phyloP scores from a whole-genome alignment of 1,284 basidiomycete species.

The Irpex sp. region DNA sequence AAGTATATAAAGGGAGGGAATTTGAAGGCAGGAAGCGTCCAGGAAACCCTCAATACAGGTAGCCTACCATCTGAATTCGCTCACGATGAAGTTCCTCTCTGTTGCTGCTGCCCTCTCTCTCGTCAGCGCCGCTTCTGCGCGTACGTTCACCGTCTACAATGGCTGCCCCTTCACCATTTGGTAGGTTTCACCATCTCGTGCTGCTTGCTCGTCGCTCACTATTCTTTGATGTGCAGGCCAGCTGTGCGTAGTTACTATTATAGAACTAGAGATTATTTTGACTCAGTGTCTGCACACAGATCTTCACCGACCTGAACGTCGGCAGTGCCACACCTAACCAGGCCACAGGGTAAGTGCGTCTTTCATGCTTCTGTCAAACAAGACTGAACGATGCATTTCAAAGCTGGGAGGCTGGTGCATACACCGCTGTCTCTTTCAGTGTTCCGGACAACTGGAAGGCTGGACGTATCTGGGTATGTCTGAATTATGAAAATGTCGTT shows the following conservation, averaged over 20 bases:
- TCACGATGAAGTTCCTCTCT: constrained; percentile 11
- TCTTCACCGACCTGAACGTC: constrained; percentile 30
- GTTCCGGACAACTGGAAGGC: constrained; percentile 37
- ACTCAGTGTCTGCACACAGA: constrained; percentile 11
- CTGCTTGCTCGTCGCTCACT: not conserved
- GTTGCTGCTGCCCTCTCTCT: constrained; percentile 9
- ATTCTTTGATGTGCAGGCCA: constrained; percentile 21
- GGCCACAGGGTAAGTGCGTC: constrained; percentile 25
- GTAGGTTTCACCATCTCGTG: constrained; percentile 12
- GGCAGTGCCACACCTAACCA: constrained; percentile 25
- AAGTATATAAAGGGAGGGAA: not conserved
- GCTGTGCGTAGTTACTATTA: constrained; percentile 21
- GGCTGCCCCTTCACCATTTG: constrained; percentile 29
- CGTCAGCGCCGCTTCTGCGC: constrained; percentile 12
- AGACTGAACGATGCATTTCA: not conserved
- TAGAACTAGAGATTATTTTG: not conserved
- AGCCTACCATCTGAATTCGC: not conserved
- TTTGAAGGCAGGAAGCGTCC: not conserved
- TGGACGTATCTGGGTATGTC: constrained; percentile 36
- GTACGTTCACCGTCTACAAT: constrained; percentile 28
- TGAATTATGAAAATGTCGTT: not conserved
- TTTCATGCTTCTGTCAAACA: not conserved
- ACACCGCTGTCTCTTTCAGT: constrained; percentile 27
- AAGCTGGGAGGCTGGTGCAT: constrained; percentile 30
- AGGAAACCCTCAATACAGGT: not conserved